These are phyloP conservation scores for Scleromitrula shiraiana DNA, from an alignment of 2,329 filamentous ascomycete genomes.

Conservation along the genomic window DNA sequence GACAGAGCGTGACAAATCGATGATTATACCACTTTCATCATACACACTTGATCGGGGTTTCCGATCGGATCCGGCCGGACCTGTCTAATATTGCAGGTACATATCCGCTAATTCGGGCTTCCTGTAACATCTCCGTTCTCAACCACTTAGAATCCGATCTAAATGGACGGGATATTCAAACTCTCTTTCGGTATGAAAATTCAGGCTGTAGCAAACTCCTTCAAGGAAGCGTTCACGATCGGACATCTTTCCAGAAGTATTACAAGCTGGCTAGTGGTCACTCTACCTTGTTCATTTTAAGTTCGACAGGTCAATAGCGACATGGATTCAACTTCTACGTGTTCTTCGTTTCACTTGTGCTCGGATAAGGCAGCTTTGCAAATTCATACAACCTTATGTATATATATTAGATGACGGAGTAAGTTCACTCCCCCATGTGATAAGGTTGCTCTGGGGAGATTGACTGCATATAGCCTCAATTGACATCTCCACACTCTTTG, in stretches of 20 bases:
- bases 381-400: neutral
- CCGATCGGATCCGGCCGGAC: no score
- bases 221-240: neutral
- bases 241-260: neutral
- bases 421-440: no score
- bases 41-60: neutral
- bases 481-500: neutral
- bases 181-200: neutral
- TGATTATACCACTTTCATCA: no score
- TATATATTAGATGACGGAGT: no score
- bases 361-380: neutral
- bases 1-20: no score
- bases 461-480: neutral
- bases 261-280: no score
- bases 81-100: neutral
- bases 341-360: neutral
- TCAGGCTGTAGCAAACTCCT: neutral
- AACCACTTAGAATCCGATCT: neutral
- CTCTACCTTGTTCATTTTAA: neutral
- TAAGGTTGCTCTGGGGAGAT: neutral
- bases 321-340: neutral
- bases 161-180: neutral
- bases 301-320: conserved; percentile 1
- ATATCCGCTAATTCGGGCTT: neutral
- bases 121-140: neutral